These are phyloP conservation scores for Solanum hybrid DNA, from an alignment of 305 asterid genomes.

Conservation along the genomic window DNA sequence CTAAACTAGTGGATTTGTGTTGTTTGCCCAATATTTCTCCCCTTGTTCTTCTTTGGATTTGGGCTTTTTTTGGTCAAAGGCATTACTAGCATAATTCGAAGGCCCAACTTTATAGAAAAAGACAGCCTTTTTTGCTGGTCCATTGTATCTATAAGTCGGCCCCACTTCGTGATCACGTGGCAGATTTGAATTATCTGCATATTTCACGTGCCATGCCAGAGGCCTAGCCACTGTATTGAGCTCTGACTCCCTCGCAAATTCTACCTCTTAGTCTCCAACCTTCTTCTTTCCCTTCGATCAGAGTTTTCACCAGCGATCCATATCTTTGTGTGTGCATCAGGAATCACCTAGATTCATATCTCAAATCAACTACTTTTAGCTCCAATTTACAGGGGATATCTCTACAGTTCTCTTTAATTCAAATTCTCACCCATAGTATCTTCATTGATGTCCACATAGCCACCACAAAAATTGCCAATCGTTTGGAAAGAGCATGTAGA, in stretches of 20 bases:
- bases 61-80: not conserved
- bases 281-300: not conserved
- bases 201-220: not conserved
- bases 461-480: not conserved
- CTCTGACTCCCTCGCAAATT: not conserved
- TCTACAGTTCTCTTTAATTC: not conserved
- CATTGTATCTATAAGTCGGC: not conserved
- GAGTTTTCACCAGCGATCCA: not conserved
- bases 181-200: not conserved
- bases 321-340: not conserved
- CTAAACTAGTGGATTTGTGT: not conserved
- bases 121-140: not conserved
- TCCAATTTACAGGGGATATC: not conserved
- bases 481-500: not conserved
- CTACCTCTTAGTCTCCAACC: not conserved
- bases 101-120: not conserved
- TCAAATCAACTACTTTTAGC: not conserved
- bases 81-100: not conserved
- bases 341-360: not conserved
- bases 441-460: not conserved
- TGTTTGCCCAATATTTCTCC: not conserved
- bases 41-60: not conserved
- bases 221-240: not conserved
- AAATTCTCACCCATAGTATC: not conserved
- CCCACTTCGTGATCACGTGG: not conserved